Evolutionary conservation across 1,139 yeast species (phyloP).

Genomic region (Geotrichum europaeum): DNA sequence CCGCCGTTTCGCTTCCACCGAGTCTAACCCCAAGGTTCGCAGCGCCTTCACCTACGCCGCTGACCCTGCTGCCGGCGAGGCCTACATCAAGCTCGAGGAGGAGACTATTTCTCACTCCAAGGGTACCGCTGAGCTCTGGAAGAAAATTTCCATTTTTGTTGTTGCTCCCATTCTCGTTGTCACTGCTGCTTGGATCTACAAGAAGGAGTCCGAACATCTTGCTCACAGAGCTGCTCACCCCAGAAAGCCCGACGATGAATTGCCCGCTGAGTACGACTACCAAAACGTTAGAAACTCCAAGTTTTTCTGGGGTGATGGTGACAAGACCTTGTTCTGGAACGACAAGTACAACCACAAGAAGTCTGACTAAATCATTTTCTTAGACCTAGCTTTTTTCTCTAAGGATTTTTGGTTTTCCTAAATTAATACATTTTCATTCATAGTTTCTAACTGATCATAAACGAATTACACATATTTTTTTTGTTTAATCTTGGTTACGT

Average conservation of each 20-base stretch:
- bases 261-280: conserved; percentile 87
- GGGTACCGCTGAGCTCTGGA: conserved; percentile 75
- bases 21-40: conserved; percentile 33
- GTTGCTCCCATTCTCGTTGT: conserved; percentile 76
- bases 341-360: conserved; percentile 67
- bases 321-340: conserved; percentile 96
- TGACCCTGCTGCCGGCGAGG: conserved; percentile 50
- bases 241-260: conserved; percentile 61
- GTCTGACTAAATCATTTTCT: conserved; percentile 16
- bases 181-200: conserved; percentile 74
- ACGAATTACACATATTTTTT: not conserved
- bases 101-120: conserved; percentile 75
- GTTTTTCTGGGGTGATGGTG: conserved; percentile 95
- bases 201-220: conserved; percentile 80
- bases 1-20: conserved; percentile 26
- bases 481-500: not conserved
- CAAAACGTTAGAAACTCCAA: conserved; percentile 74
- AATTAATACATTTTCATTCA: not conserved
- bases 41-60: conserved; percentile 35
- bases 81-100: conserved; percentile 43
- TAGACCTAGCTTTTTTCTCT: not conserved
- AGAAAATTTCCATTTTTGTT: conserved; percentile 68
- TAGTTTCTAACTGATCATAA: not conserved
- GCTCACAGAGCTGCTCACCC: conserved; percentile 68
- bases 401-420: not conserved